Conservation (phyloP, 441 rosid genomes). For the Pelargonium cotyledonis region DNA sequence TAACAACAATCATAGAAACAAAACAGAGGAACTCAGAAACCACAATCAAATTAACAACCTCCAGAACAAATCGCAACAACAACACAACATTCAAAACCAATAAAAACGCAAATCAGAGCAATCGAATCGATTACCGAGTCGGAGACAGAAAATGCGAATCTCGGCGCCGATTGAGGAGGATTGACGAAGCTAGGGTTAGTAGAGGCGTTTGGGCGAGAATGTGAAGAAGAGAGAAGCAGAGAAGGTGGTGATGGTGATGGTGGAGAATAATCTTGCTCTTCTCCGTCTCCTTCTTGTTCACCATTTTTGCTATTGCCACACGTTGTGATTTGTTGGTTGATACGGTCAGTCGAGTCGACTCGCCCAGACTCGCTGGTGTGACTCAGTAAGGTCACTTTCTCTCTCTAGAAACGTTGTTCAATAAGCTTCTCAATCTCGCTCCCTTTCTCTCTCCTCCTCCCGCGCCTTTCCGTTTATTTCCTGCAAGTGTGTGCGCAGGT, state of each 20-base stretch:
- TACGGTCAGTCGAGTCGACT: constrained; percentile 15
- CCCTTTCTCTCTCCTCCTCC: constrained; percentile 11
- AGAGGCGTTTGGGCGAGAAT: background rate
- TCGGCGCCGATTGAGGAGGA: background rate
- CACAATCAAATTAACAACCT: background rate
- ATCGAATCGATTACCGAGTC: background rate
- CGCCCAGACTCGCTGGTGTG: constrained; percentile 18
- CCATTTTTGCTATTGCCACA: constrained; percentile 83
- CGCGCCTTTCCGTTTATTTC: constrained; percentile 16
- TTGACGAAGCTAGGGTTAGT: constrained; percentile 34
- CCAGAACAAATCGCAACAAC: background rate
- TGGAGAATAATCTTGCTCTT: constrained; percentile 15
- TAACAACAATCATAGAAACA: constrained; percentile 7
- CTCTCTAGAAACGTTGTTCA: background rate
- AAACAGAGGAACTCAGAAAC: constrained; percentile 10
- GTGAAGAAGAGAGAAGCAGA: constrained; percentile 20
- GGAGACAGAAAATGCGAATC: background rate
- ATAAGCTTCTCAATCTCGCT: constrained; percentile 14
- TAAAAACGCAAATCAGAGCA: background rate
- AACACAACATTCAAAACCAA: background rate
- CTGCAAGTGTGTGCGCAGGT: constrained; percentile 47
- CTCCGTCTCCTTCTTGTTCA: constrained; percentile 44
- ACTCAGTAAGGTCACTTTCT: background rate
- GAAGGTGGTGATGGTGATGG: constrained; percentile 33
- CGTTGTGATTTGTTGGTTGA: constrained; percentile 18